phyloP scores from a whole-genome alignment of 202 grass and related monocot species.

The Saccharum hybrid region DNA sequence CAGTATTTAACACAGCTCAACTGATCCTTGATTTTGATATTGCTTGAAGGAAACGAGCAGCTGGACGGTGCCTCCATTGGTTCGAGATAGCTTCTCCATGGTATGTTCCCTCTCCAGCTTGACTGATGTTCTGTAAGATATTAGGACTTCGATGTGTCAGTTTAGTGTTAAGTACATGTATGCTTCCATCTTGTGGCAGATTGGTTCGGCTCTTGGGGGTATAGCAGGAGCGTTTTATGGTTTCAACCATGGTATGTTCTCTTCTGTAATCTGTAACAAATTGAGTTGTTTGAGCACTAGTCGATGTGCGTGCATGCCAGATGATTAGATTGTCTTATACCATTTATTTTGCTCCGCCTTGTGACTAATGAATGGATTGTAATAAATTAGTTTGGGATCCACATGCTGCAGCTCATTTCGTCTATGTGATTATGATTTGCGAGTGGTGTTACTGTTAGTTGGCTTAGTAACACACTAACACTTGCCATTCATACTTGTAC shows the following conservation, averaged over 20 bases:
- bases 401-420: not conserved
- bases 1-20: not conserved
- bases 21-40: not conserved
- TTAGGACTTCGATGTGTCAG: not conserved
- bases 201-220: constrained; percentile 89
- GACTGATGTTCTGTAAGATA: not conserved
- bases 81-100: constrained; percentile 93
- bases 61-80: constrained; percentile 68
- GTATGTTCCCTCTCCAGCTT: constrained; percentile 38
- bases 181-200: constrained; percentile 44
- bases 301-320: not conserved
- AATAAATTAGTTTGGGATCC: not conserved
- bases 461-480: not conserved
- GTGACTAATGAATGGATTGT: not conserved
- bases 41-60: constrained; percentile 71
- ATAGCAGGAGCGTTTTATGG: constrained; percentile 89
- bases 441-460: constrained; percentile 11
- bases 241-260: constrained; percentile 76
- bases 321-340: not conserved
- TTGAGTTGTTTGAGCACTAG: not conserved
- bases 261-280: not conserved
- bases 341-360: not conserved
- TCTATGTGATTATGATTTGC: constrained; percentile 13
- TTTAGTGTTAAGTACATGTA: not conserved
- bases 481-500: not conserved